phyloP scores from a whole-genome alignment of 257 asterid genomes.

The Buddleja alternifolia region DNA sequence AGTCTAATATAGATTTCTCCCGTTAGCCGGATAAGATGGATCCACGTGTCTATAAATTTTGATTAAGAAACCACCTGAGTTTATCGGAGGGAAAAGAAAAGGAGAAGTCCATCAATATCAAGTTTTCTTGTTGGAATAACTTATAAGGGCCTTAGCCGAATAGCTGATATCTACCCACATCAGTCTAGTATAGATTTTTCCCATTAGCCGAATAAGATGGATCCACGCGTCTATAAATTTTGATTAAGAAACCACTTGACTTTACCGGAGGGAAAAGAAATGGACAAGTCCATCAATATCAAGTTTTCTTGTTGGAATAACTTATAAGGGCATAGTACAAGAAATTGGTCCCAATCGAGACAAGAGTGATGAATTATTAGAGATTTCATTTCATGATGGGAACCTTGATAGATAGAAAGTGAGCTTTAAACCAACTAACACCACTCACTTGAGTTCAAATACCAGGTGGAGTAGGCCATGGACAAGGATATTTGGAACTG shows the following conservation, averaged over 20 bases:
- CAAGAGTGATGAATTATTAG: neutral
- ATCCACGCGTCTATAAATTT: too few species aligned
- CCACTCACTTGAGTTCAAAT: neutral
- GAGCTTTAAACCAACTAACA: neutral
- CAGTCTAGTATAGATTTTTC: too few species aligned
- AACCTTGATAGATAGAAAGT: conserved; percentile 2
- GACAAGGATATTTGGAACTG: neutral
- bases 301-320: neutral
- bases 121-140: neutral
- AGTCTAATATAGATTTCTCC: too few species aligned
- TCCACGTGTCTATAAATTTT: too few species aligned
- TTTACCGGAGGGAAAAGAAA: too few species aligned
- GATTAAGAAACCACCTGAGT: too few species aligned
- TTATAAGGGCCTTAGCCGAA: neutral
- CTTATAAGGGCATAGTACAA: neutral
- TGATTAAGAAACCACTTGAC: too few species aligned
- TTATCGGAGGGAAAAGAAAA: too few species aligned
- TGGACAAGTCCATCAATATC: too few species aligned
- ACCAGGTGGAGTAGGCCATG: neutral
- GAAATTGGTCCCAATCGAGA: neutral
- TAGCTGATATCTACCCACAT: too few species aligned
- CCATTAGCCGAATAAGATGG: too few species aligned
- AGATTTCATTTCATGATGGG: neutral
- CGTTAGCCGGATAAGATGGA: too few species aligned
- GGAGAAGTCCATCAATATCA: neutral